A percentile compares a stretch with the other conserved stretches of the same genome.
These are phyloP conservation scores for Pyricularia sp. DNA, from an alignment of 2,329 filamentous ascomycete genomes.

Conservation along the genomic window DNA sequence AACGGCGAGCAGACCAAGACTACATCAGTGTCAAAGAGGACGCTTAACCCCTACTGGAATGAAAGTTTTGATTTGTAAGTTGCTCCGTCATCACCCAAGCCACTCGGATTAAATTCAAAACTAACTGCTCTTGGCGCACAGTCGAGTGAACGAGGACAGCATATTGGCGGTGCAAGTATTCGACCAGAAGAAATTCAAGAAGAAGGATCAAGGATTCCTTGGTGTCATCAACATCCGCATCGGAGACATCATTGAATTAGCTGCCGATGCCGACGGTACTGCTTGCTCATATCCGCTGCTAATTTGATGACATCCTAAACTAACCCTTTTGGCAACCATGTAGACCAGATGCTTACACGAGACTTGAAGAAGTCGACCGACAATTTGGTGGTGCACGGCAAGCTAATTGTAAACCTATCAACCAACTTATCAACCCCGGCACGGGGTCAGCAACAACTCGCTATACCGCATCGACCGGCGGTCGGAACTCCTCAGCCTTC, in stretches of 20 bases:
- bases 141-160: conserved; percentile 86
- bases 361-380: conserved; percentile 98
- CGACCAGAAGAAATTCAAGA: conserved; percentile 99
- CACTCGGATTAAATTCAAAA: background rate
- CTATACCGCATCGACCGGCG: conserved; percentile 30
- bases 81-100: background rate
- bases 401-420: conserved; percentile 92
- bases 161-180: conserved; percentile 98
- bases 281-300: background rate
- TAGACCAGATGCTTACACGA: conserved; percentile 97
- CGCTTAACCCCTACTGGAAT: conserved; percentile 99
- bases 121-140: conserved; percentile 25
- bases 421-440: conserved; percentile 74
- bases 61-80: conserved; percentile 95
- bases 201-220: conserved; percentile 98
- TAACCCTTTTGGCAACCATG: conserved; percentile 11
- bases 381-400: conserved; percentile 94
- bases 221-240: conserved; percentile 96
- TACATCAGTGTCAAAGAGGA: conserved; percentile 95
- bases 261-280: conserved; percentile 80
- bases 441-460: conserved; percentile 31
- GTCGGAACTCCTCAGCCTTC: conserved; percentile 31
- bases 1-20: conserved; percentile 97
- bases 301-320: conserved; percentile 17
- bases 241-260: conserved; percentile 86